Evolutionary conservation across 106 monocot species (phyloP).

Genomic region (Dendrobium nobile): DNA sequence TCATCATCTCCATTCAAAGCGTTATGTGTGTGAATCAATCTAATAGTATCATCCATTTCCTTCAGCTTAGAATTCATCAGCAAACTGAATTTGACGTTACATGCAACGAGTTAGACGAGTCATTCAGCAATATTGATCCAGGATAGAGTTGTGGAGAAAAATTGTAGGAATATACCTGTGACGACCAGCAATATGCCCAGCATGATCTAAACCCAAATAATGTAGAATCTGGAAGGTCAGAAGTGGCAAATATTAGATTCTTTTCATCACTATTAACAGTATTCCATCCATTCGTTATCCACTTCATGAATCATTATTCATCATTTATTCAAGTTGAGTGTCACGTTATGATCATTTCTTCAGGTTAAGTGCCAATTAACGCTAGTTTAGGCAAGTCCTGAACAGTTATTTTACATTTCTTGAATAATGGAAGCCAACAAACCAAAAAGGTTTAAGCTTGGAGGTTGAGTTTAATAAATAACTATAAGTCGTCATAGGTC

Average conservation of each 20-base stretch:
- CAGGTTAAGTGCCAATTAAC: background rate
- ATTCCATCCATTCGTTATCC: background rate
- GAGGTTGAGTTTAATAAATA: background rate
- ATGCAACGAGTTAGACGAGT: background rate
- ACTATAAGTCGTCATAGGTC: too few species aligned
- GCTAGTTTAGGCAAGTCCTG: background rate
- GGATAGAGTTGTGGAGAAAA: background rate
- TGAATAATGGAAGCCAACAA: background rate
- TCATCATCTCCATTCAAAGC: slow-evolving; percentile 27
- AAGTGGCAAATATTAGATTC: background rate
- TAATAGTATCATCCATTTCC: slow-evolving; percentile 94
- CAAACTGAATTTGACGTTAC: slow-evolving; percentile 29
- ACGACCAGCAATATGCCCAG: slow-evolving; percentile 95
- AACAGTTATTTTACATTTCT: background rate
- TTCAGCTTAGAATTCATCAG: slow-evolving; percentile 88
- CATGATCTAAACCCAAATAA: slow-evolving; percentile 94
- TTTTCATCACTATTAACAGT: background rate
- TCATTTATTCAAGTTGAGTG: background rate
- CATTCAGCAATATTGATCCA: background rate
- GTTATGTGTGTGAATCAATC: slow-evolving; percentile 35
- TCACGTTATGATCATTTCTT: background rate
- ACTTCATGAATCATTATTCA: background rate
- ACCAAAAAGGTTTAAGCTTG: background rate
- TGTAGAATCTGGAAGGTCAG: slow-evolving; percentile 69
- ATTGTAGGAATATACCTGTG: slow-evolving; percentile 45